phyloP scores from a whole-genome alignment of 179 eudicot genomes.

The Actinidia polygama region DNA sequence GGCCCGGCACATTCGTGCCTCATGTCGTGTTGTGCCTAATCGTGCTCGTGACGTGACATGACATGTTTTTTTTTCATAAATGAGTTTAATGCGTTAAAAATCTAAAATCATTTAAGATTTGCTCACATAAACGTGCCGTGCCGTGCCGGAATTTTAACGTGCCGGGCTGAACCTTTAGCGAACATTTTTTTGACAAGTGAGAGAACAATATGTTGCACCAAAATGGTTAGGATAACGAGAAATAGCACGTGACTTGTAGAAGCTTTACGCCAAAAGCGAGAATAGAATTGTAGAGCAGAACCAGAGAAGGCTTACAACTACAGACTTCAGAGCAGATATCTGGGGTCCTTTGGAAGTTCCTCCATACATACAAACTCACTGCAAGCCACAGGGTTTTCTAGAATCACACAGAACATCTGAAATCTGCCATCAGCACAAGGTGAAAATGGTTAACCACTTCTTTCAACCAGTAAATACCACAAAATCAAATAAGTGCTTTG shows the following conservation, averaged over 20 bases:
- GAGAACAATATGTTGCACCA: background rate
- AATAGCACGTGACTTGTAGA: background rate
- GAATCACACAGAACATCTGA: slow-evolving; percentile 85
- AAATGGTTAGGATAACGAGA: background rate
- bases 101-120: no score
- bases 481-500: background rate
- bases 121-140: no score
- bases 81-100: no score
- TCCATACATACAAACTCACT: slow-evolving; percentile 83
- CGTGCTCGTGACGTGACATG: no score
- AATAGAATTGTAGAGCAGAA: background rate
- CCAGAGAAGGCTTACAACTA: slow-evolving; percentile 66
- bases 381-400: slow-evolving; percentile 78
- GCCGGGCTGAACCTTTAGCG: no score
- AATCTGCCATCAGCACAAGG: slow-evolving; percentile 59
- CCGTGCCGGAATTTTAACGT: no score
- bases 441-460: background rate
- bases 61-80: no score
- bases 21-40: no score
- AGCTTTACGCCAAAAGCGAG: slow-evolving; percentile 7
- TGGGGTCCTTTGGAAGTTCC: slow-evolving; percentile 98
- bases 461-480: background rate
- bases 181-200: background rate
- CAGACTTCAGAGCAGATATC: slow-evolving; percentile 76
- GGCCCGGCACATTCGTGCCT: no score